Evolutionary conservation across 2,329 filamentous ascomycete genomes (phyloP).

Genomic region (Ceratocystiopsis sp.): DNA sequence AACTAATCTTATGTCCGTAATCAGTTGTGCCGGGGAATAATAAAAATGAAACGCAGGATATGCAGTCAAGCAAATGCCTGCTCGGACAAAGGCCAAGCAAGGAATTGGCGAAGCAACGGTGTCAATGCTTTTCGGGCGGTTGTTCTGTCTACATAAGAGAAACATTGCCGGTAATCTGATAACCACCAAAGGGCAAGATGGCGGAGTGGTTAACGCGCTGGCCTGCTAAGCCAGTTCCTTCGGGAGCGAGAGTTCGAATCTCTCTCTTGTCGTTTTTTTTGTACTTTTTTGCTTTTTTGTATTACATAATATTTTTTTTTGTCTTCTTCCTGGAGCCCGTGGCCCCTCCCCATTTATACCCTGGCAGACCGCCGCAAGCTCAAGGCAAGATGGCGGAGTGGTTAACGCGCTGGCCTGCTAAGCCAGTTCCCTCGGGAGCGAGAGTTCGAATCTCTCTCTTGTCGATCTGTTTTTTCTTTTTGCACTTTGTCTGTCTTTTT

Average conservation of each 20-base stretch:
- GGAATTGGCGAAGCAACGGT: no score
- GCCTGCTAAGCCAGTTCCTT: background rate
- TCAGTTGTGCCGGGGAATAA: no score
- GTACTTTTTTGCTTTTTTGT: background rate
- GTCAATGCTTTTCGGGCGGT: no score
- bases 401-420: background rate
- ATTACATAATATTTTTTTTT: background rate
- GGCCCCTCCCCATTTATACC: no score
- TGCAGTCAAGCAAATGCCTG: no score
- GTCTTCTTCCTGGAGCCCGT: no score
- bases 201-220: background rate
- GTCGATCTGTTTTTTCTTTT: background rate
- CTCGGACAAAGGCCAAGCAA: no score
- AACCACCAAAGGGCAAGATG: background rate
- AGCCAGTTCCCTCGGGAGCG: background rate
- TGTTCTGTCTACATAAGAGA: no score
- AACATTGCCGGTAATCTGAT: no score
- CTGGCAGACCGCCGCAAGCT: no score
- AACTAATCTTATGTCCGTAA: no score
- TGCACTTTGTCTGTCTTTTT: background rate
- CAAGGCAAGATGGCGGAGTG: constrained; percentile 1
- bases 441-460: background rate
- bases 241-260: background rate
- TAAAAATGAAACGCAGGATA: no score
- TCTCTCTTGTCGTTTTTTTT: background rate